Evolutionary conservation across 1,139 yeast genomes (phyloP), one percentile per base, ranked within the genome.

Genomic region (Kodamaea suecica): DNA sequence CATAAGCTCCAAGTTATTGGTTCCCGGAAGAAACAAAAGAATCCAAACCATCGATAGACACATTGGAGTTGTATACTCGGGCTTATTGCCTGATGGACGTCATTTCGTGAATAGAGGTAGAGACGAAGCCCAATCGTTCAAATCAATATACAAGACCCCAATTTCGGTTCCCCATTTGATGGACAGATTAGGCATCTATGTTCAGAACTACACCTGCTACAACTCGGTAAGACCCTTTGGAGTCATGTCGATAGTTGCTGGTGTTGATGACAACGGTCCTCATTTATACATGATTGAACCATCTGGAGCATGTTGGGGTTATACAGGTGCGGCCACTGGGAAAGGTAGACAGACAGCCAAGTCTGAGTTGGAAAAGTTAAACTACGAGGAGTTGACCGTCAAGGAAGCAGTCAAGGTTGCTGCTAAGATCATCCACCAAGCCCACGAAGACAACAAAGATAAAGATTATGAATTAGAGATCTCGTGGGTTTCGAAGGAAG

Each of bases 201-300:
- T 88, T 9, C 98, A 92, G 62, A 95, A 95, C 31, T 88, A 88
- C 63, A 94, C 99, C 5, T 76, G 95, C 54, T 92, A 90, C 66
- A 88, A 87, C 59, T 88, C 97, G 21, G 98, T 94, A 9, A 81
- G 99, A 61, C 99, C 98, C 16, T 92, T 92, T 61, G 99, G 99
- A 34, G 78, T 92, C 38, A 80, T 88, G 35, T 80, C 95, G 11
- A 90, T 94, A 44, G 76, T 94, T 34, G 98, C 97, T 31, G 98
- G 98, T 43, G 80, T 86, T 33, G 97, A 90, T 58, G 80, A 77
- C 29, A 77, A 83, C 43, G 95, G 95, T 7, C 80, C 95, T 25
- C 97, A 90, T 57, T 73, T 94, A 54, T 90, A 84, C 65, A 90
- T 92, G 97, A 75, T 94, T 43, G 99, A 94, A 60, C 98, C 99